Conservation (phyloP, 164 flowering plant species). For the Cinnamomum micranthum region DNA sequence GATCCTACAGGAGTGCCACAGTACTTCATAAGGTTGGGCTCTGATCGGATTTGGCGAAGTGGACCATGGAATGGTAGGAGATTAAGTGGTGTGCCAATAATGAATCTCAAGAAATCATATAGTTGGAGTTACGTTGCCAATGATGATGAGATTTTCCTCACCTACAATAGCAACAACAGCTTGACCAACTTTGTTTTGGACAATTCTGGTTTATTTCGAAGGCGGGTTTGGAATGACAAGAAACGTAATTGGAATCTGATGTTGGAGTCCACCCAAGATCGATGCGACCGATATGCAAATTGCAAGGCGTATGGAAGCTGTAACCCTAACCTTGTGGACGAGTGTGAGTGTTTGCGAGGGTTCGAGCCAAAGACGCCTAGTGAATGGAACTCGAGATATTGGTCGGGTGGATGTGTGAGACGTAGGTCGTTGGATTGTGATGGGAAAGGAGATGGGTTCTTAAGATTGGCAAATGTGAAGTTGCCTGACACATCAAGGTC, state of each 20-base stretch:
- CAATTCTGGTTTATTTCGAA: slow-evolving; percentile 1
- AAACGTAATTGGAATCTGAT: slow-evolving; percentile 11
- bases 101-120: neutral
- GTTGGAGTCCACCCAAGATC: slow-evolving; percentile 1
- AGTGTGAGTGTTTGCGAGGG: slow-evolving; percentile 36
- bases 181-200: neutral
- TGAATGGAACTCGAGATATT: slow-evolving; percentile 22
- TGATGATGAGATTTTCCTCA: neutral
- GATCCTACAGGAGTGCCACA: slow-evolving; percentile 1
- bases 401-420: slow-evolving; percentile 30
- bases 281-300: slow-evolving; percentile 22
- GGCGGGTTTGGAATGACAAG: slow-evolving; percentile 15
- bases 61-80: slow-evolving; percentile 14
- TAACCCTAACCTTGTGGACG: slow-evolving; percentile 12
- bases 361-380: slow-evolving; percentile 27
- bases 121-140: neutral
- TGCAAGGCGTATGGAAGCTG: slow-evolving; percentile 41
- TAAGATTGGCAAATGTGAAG: slow-evolving; percentile 15
- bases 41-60: neutral
- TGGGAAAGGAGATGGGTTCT: slow-evolving; percentile 17
- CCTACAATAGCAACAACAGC: neutral
- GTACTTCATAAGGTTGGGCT: neutral
- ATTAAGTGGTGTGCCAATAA: slow-evolving; percentile 2
- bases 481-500: slow-evolving; percentile 25
- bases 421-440: neutral